Base-by-base conservation (phyloP, 2,329 filamentous ascomycete genomes). In the Fusarium ambrosium region DNA sequence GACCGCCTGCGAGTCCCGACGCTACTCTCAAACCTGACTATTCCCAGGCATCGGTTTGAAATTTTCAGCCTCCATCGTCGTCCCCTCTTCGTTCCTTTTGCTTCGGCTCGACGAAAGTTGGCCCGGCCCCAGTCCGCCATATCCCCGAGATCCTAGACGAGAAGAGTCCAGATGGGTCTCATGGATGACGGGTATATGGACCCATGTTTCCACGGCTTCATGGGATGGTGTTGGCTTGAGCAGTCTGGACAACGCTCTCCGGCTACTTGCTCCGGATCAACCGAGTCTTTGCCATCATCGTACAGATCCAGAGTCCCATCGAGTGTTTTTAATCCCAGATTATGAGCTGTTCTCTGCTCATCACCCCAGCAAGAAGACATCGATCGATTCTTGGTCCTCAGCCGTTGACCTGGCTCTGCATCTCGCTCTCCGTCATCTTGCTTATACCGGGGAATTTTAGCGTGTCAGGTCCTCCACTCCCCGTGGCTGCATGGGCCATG, bases 401-500 rank as follows among this genome's bases (percentile, higher is more conserved):
- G 56, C 63, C 41, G 27, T 64, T 27, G 9, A 48, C 56, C 60
- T 66, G 55, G 61, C 58, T 68, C 37, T 64, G 39, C 51, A 59
- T 64, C 36, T 66, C 67, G 22, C n/a, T 41, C 53, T 37, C 64
- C 71, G 61, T 72, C 71, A 74, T 72, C 53, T 43, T 73, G 68
- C 71, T 74, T 73, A 32, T 45, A 51, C 34, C 43, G 58, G 32
- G 64, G 61, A 66, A 63, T 65, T 69, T 62, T 59, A 64, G 68
- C 36, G 71, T 64, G 56, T 39, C 62, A 60, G 62, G 27, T 66
- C 58, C 68, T 69, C 71, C 68, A 66, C 63, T 74, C 71, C 60
- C 65, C 73, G 69, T 70, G 53, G 65, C 68, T 73, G 68, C 71
- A 66, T 45, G 60, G 66, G 64, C 64, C 77, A 77, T 78, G 76